Conservation (phyloP, 2,329 filamentous ascomycete species). For the Myriangium duriaei region DNA sequence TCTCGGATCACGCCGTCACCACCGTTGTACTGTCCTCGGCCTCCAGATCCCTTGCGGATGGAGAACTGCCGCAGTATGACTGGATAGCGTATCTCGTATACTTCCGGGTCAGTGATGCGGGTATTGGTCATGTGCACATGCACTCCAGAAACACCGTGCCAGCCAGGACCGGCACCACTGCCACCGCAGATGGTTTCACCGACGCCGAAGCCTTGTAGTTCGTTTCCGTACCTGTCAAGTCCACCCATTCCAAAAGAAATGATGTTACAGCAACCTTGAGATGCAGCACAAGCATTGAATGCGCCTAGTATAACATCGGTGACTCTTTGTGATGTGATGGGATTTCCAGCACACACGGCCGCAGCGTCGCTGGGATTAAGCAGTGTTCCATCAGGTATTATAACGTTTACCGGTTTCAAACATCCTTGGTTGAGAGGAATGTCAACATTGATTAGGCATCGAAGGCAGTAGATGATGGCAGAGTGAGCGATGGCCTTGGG, state of each 20-base stretch:
- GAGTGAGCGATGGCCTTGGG: slow-evolving; percentile 27
- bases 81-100: slow-evolving; percentile 25
- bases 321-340: slow-evolving; percentile 22
- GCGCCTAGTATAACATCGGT: slow-evolving; percentile 22
- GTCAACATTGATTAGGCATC: slow-evolving; percentile 20
- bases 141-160: slow-evolving; percentile 23
- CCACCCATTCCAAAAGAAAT: slow-evolving; percentile 21
- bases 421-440: slow-evolving; percentile 39
- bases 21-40: slow-evolving; percentile 19
- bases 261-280: slow-evolving; percentile 22
- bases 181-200: slow-evolving; percentile 27
- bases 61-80: slow-evolving; percentile 22
- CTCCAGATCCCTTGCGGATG: slow-evolving; percentile 21
- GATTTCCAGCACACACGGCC: slow-evolving; percentile 22
- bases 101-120: slow-evolving; percentile 25
- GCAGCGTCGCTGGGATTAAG: slow-evolving; percentile 19
- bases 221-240: slow-evolving; percentile 14
- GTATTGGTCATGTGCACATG: slow-evolving; percentile 28
- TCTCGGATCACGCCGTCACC: slow-evolving; percentile 22
- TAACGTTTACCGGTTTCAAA: slow-evolving; percentile 18
- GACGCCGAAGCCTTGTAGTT: slow-evolving; percentile 21
- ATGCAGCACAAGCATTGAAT: slow-evolving; percentile 21
- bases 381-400: slow-evolving; percentile 19
- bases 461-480: slow-evolving; percentile 22
- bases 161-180: slow-evolving; percentile 21